Conservation (phyloP, 495 filamentous ascomycete species). For the Penicillium arizonense region DNA sequence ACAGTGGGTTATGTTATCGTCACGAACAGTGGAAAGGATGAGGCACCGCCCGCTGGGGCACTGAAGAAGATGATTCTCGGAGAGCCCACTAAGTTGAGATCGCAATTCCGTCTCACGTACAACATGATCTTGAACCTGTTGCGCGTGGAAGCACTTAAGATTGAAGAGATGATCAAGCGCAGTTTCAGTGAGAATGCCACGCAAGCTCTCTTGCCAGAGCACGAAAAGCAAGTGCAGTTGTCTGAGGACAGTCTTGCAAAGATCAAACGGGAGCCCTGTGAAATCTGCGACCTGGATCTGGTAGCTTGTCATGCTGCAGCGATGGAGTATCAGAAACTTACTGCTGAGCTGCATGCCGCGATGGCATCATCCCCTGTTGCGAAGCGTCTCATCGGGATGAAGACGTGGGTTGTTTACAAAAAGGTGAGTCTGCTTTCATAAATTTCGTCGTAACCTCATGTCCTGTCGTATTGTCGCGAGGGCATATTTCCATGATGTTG, state of each 20-base stretch:
- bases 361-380: constrained; percentile 73
- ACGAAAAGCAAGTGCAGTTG: constrained; percentile 90
- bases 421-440: constrained; percentile 40
- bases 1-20: constrained; percentile 92
- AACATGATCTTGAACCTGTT: constrained; percentile 98
- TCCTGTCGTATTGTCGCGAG: too few species aligned
- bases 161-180: constrained; percentile 99
- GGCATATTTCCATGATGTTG: neutral
- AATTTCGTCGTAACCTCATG: neutral
- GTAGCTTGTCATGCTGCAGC: constrained; percentile 75
- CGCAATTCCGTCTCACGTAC: constrained; percentile 95
- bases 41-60: constrained; percentile 80
- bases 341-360: constrained; percentile 68
- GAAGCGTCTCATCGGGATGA: constrained; percentile 69
- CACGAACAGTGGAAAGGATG: constrained; percentile 75
- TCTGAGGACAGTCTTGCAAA: constrained; percentile 89
- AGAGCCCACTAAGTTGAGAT: constrained; percentile 89
- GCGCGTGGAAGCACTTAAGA: constrained; percentile 93
- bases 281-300: constrained; percentile 77
- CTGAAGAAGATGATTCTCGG: constrained; percentile 93
- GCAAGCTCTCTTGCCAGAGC: constrained; percentile 89
- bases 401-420: constrained; percentile 71
- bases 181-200: constrained; percentile 99
- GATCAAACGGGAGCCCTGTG: constrained; percentile 80
- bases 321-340: constrained; percentile 72